Evolutionary conservation across 257 asterid species (phyloP).

Genomic region (Leonotis leonurus): DNA sequence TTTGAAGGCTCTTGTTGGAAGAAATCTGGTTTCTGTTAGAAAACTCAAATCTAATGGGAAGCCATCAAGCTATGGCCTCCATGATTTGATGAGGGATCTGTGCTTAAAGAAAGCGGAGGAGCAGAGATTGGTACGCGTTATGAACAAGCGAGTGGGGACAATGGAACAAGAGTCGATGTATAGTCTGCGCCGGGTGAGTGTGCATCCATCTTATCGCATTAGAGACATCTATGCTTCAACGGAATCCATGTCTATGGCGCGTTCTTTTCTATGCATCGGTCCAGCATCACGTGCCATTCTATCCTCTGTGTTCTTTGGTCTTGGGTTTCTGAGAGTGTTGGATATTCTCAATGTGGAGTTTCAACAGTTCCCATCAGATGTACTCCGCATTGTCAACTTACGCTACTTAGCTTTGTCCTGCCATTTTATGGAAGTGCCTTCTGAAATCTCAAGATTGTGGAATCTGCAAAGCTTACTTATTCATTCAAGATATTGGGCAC

Average conservation of each 20-base stretch:
- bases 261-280: not conserved
- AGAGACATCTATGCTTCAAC: not conserved
- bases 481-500: not conserved
- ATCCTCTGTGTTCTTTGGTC: not conserved
- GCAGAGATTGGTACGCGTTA: not conserved
- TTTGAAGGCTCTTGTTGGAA: not conserved
- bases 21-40: slow-evolving; percentile 5
- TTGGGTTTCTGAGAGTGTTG: slow-evolving; percentile 2
- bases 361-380: too few relatives aligned
- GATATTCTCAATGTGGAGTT: not conserved
- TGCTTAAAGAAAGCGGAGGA: slow-evolving; percentile 10
- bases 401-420: too few relatives aligned
- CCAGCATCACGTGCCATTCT: not conserved
- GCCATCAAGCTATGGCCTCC: slow-evolving; percentile 5
- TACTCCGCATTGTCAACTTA: too few relatives aligned
- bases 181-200: not conserved
- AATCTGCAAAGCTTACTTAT: slow-evolving; percentile 6
- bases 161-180: not conserved
- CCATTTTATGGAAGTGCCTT: not conserved
- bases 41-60: not conserved
- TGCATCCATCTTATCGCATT: not conserved
- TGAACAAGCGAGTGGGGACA: not conserved
- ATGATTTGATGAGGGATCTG: slow-evolving; percentile 15
- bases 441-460: not conserved
- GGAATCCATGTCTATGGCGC: not conserved